Base-by-base conservation (phyloP, 2,329 filamentous ascomycete species). In the Pseudonectria buxi region DNA sequence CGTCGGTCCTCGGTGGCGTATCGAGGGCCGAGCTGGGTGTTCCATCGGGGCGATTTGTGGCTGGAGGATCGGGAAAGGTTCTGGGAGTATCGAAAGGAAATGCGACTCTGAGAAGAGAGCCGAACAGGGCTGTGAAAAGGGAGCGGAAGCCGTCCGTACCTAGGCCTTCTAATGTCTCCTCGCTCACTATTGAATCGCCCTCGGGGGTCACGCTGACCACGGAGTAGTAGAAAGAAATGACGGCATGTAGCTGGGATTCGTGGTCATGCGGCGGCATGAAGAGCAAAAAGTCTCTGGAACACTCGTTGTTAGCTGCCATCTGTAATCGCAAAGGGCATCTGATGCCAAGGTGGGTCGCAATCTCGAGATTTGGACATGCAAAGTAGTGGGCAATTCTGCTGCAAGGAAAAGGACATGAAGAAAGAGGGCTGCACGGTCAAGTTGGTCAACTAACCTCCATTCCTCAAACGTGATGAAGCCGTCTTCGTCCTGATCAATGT, bases 121-220 rank as follows among this genome's bases (percentile, higher is more conserved):
- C 83, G 71, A 89, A 85, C 54, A 88, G 71, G 66, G 75, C 71
- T 62, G 77, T 72, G 62, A 82, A 67, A 76, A 88, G 74, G 46
- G 55, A 60, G 52, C 56, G 54, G 49, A 56, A 57, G 63, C 66
- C 68, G 61, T 72, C 73, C 78, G 74, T 95, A 95, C 90, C 90
- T 89, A 94, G 72, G 67, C 89, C 86, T 73, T 94, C 78, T 56
- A 95, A 76, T 58, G 82, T 83, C 60, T 95, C 87, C 67, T 94
- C 89, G 68, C 82, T 86, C 54, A 96, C 81, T 54, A 86, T 74
- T 50, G 92, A 92, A 68, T 96, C 92, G 61, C 92, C 92, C 72
- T 98, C 92, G 42, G 87, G 73, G 55, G 86, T 95, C 58, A 98
- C 72, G 62, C 85, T 88, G 57, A 94, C 81, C 49, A 90, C 86